Conservation (phyloP, 495 filamentous ascomycete genomes). For the Aspergillus panamensis region DNA sequence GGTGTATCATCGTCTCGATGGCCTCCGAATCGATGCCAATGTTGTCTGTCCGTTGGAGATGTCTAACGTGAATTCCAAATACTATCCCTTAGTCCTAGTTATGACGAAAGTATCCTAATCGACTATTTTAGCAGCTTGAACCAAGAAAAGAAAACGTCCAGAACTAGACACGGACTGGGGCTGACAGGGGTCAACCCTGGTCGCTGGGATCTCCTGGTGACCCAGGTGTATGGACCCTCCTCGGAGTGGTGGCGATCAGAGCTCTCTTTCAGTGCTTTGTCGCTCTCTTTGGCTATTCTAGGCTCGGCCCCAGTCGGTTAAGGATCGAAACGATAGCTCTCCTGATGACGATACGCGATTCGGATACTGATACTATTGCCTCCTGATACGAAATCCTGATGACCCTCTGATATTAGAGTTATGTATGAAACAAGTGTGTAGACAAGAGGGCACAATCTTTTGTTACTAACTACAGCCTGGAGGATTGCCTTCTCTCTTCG, state of each 20-base stretch:
- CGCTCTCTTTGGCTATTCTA: conserved; percentile 10
- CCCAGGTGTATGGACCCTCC: conserved; percentile 33
- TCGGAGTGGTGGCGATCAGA: conserved; percentile 30
- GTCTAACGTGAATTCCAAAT: conserved; percentile 21
- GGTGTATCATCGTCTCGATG: conserved; percentile 7
- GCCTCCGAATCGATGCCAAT: conserved; percentile 7
- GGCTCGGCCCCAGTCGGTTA: conserved; percentile 12
- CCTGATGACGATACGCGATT: not conserved
- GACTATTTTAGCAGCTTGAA: conserved; percentile 8
- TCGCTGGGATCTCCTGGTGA: conserved; percentile 32
- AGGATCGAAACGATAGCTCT: not conserved
- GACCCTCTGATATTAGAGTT: not conserved
- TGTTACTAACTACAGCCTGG: not conserved
- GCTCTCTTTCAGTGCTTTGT: conserved; percentile 17
- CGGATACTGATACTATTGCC: not conserved
- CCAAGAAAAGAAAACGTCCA: conserved; percentile 19
- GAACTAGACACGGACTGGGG: conserved; percentile 16
- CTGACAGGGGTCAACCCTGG: conserved; percentile 40
- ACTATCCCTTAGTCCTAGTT: not conserved
- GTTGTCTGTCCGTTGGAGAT: conserved; percentile 17
- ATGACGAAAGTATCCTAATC: not conserved
- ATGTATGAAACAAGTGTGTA: not conserved
- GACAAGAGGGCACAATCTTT: not conserved
- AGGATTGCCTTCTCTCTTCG: conserved; percentile 23
- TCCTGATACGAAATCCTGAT: not conserved